These are phyloP conservation scores for Cardiosporidium cionae DNA, from an alignment of 169 alveolate species.

Conservation along the genomic window DNA sequence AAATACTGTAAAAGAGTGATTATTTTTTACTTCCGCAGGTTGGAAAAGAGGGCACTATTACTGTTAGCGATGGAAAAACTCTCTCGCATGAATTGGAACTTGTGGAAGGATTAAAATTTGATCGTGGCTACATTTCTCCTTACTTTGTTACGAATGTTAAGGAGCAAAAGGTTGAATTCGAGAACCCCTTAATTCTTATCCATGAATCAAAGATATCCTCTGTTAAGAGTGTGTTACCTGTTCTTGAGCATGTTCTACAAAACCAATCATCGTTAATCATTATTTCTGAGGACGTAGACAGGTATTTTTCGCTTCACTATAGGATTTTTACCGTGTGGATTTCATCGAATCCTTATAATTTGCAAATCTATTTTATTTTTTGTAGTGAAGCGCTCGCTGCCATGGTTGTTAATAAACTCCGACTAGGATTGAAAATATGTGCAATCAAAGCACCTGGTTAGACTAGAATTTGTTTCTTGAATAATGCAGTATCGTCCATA, in stretches of 20 bases:
- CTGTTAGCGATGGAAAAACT: constrained; percentile 96
- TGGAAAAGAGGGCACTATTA: constrained; percentile 96
- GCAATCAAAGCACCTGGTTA: constrained; percentile 59
- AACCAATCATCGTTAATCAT: constrained; percentile 85
- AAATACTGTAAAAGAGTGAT: too few relatives aligned
- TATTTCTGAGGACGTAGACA: constrained; percentile 97
- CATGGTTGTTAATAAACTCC: constrained; percentile 90
- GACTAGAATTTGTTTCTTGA: too few relatives aligned
- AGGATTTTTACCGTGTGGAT: too few relatives aligned
- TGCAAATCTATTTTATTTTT: too few relatives aligned
- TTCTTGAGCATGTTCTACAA: constrained; percentile 88
- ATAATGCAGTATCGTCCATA: too few relatives aligned
- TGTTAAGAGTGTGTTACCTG: constrained; percentile 84
- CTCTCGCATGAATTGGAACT: constrained; percentile 93
- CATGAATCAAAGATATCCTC: constrained; percentile 89
- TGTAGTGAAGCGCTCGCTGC: constrained; percentile 96
- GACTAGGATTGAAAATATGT: constrained; percentile 94
- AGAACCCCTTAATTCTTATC: constrained; percentile 87
- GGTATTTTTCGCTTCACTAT: too few relatives aligned
- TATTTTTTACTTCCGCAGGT: constrained; percentile 47
- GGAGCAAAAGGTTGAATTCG: constrained; percentile 83
- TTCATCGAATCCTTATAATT: too few relatives aligned
- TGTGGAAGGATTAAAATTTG: constrained; percentile 96
- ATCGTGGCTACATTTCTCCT: constrained; percentile 97
- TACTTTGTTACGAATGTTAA: constrained; percentile 93